A percentile compares a stretch with the other conserved stretches of the same genome.
Conservation (phyloP, 2,329 filamentous ascomycete genomes). For the Cladosporium sphaerospermum region DNA sequence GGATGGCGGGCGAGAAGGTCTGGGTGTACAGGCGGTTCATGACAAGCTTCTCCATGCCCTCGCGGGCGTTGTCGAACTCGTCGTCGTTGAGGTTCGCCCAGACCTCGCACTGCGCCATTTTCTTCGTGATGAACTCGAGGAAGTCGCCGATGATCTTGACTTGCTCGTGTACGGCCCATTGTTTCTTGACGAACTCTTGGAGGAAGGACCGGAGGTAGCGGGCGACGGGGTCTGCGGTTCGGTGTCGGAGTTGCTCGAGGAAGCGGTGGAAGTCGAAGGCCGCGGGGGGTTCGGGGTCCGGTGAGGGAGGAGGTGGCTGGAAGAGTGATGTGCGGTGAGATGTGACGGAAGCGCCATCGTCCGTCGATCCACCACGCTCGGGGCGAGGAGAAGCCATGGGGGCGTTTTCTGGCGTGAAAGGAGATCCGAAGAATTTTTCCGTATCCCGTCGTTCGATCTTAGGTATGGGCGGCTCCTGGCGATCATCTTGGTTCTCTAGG, state of each 20-base stretch:
- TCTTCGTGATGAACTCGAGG: constrained; percentile 91
- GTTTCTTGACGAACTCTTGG: constrained; percentile 89
- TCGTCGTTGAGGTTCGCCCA: constrained; percentile 94
- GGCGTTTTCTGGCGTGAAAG: neutral
- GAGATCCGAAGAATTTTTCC: constrained; percentile 7
- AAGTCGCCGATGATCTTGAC: constrained; percentile 99
- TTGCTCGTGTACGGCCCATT: constrained; percentile 99
- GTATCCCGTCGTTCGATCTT: constrained; percentile 2
- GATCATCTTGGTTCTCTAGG: constrained; percentile 55
- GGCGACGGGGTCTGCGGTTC: constrained; percentile 95
- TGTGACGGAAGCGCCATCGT: constrained; percentile 5
- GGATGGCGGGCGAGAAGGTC: constrained; percentile 92
- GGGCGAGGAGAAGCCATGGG: neutral
- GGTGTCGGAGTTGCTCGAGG: constrained; percentile 88
- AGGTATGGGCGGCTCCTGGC: constrained; percentile 8
- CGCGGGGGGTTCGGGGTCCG: constrained; percentile 64
- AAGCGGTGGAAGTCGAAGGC: constrained; percentile 98
- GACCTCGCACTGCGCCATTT: constrained; percentile 95
- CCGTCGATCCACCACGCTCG: neutral
- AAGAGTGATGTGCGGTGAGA: constrained; percentile 39
- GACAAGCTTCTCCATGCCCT: constrained; percentile 98
- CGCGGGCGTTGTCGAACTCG: constrained; percentile 95
- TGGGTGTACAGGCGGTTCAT: constrained; percentile 97
- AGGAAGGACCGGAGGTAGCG: constrained; percentile 93
- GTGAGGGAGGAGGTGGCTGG: constrained; percentile 51